phyloP scores from a whole-genome alignment of 306 rosid genomes.

The Gynostemma pentaphyllum region DNA sequence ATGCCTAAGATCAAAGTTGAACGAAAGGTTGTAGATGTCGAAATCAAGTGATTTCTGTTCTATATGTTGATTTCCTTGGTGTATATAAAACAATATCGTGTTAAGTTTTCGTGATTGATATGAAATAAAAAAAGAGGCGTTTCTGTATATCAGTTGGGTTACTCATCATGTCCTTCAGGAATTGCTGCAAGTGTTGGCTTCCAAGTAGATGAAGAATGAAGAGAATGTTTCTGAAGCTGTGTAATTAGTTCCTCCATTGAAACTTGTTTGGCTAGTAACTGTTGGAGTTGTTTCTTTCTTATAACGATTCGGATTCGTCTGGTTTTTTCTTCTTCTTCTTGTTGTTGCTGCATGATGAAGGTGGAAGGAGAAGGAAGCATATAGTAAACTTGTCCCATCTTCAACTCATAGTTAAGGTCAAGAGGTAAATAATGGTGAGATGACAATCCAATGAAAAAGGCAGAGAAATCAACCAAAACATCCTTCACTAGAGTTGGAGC shows the following conservation, averaged over 20 bases:
- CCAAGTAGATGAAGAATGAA: conserved; percentile 15
- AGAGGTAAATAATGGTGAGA: conserved; percentile 20
- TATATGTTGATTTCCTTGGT: no score
- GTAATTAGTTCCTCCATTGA: conserved; percentile 36
- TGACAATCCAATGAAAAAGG: conserved; percentile 24
- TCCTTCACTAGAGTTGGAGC: conserved; percentile 38
- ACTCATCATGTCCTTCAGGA: conserved; percentile 50
- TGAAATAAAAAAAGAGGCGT: neutral
- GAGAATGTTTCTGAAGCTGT: conserved; percentile 8
- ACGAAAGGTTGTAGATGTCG: conserved; percentile 60
- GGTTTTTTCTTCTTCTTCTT: neutral
- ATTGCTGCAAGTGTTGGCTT: conserved; percentile 47
- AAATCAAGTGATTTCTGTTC: conserved; percentile 31
- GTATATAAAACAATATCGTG: neutral
- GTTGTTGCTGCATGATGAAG: neutral
- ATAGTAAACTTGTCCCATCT: conserved; percentile 41
- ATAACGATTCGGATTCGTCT: conserved; percentile 49
- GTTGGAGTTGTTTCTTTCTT: conserved; percentile 51
- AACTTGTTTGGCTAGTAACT: conserved; percentile 37
- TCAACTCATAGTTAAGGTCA: conserved; percentile 33
- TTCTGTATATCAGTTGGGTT: neutral
- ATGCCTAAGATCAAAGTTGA: conserved; percentile 57
- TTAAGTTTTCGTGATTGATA: neutral
- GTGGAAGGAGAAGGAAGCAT: conserved; percentile 23
- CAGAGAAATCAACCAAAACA: conserved; percentile 27